A percentile compares a stretch with the other conserved stretches of the same genome.
Conservation (phyloP, 306 rosid genomes). For the Glycine soja region DNA sequence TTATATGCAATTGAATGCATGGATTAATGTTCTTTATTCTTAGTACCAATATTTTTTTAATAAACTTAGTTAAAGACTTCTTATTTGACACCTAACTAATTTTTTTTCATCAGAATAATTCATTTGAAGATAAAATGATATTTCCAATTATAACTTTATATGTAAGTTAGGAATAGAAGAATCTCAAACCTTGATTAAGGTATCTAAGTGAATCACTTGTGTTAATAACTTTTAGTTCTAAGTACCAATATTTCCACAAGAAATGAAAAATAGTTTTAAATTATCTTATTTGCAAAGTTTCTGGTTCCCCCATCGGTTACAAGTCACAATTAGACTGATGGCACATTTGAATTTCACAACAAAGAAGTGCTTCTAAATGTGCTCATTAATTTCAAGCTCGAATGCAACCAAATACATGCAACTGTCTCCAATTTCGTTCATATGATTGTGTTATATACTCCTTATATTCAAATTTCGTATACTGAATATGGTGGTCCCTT, state of each 20-base stretch:
- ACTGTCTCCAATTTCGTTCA: background rate
- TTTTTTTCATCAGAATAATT: too few relatives aligned
- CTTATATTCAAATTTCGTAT: too few relatives aligned
- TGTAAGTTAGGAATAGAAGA: too few relatives aligned
- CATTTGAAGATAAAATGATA: too few relatives aligned
- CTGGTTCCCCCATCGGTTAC: background rate
- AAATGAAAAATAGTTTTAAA: background rate
- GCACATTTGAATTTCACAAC: conserved; percentile 7
- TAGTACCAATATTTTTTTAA: too few relatives aligned
- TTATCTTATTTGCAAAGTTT: background rate
- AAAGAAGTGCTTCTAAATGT: background rate
- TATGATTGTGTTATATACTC: background rate
- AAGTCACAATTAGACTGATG: conserved; percentile 41
- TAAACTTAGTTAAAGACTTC: too few relatives aligned
- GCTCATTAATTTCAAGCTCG: background rate
- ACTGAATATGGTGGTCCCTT: too few relatives aligned
- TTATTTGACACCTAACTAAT: too few relatives aligned
- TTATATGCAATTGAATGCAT: background rate
- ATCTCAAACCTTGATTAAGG: too few relatives aligned
- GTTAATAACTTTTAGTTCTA: background rate
- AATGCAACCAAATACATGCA: conserved; percentile 7
- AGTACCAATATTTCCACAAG: background rate
- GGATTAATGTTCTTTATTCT: background rate
- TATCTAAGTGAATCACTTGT: too few relatives aligned
- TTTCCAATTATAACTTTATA: too few relatives aligned